These are phyloP conservation scores for Actinidia polygama DNA, from an alignment of 179 eudicot genomes.

Conservation along the genomic window DNA sequence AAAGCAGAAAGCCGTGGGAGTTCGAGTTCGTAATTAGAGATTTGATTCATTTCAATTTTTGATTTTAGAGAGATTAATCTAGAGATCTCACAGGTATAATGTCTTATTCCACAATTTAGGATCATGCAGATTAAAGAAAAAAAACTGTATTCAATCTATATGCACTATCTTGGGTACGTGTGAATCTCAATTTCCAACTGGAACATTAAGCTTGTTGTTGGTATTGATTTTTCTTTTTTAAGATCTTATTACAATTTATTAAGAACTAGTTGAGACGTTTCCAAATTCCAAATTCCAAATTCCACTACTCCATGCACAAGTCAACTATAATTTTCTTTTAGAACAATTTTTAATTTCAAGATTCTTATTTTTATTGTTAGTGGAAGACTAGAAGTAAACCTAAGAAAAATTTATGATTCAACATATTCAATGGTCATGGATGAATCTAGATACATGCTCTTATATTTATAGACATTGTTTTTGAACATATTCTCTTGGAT, in stretches of 20 bases:
- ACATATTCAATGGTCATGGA: too few species aligned
- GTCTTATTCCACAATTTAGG: too few species aligned
- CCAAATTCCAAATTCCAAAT: background rate
- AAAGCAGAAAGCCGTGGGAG: too few species aligned
- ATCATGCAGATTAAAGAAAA: too few species aligned
- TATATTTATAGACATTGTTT: background rate
- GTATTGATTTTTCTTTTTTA: background rate
- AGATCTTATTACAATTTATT: background rate
- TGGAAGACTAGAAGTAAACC: background rate
- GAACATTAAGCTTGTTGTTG: conserved; percentile 2
- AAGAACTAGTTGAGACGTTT: background rate
- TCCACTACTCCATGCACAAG: background rate
- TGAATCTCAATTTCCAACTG: too few species aligned
- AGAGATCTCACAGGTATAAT: too few species aligned
- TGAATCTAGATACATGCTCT: background rate
- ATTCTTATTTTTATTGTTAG: background rate
- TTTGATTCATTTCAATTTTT: too few species aligned
- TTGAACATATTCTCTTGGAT: too few species aligned
- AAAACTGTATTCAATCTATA: too few species aligned
- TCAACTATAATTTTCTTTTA: background rate
- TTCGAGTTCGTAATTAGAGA: too few species aligned
- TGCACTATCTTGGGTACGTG: too few species aligned
- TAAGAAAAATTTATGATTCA: background rate
- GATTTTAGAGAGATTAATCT: too few species aligned
- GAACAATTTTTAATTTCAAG: background rate